Percentiles rank a stretch among this genome's conserved stretches.
phyloP scores from a whole-genome alignment of 2,329 filamentous ascomycete species.

The Zopfia rhizophila region DNA sequence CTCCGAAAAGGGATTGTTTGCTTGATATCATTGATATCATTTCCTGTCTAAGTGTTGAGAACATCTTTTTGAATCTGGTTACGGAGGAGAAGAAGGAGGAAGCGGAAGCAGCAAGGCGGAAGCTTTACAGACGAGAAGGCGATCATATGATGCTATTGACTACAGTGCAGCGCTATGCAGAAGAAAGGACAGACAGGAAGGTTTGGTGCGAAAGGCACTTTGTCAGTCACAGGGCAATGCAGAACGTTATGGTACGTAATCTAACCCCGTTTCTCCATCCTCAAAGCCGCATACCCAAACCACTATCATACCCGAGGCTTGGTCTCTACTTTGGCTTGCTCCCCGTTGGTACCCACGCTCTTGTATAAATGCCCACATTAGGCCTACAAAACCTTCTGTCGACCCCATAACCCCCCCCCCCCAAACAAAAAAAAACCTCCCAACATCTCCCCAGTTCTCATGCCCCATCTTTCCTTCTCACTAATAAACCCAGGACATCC shows the following conservation, averaged over 20 bases:
- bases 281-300: too few species aligned
- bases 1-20: constrained; percentile 76
- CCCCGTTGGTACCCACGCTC: too few species aligned
- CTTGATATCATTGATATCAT: constrained; percentile 87
- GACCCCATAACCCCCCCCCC: too few species aligned
- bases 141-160: constrained; percentile 72
- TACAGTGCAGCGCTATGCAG: constrained; percentile 68
- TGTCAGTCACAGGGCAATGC: constrained; percentile 72
- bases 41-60: constrained; percentile 72
- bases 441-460: too few species aligned
- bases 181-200: constrained; percentile 67
- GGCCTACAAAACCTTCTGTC: too few species aligned
- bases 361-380: too few species aligned
- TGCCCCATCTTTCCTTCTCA: too few species aligned
- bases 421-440: too few species aligned
- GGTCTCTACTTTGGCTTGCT: too few species aligned
- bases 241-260: constrained; percentile 65
- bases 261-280: constrained; percentile 1
- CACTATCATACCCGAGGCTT: too few species aligned
- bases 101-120: constrained; percentile 64
- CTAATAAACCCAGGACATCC: constrained; percentile 59
- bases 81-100: constrained; percentile 70
- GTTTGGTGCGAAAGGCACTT: constrained; percentile 69
- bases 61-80: constrained; percentile 68
- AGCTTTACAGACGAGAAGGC: constrained; percentile 68